A percentile compares a stretch with the other conserved stretches of the same genome.
Evolutionary conservation across 257 asterid species (phyloP).

Genomic region (Marsdenia floribunda): DNA sequence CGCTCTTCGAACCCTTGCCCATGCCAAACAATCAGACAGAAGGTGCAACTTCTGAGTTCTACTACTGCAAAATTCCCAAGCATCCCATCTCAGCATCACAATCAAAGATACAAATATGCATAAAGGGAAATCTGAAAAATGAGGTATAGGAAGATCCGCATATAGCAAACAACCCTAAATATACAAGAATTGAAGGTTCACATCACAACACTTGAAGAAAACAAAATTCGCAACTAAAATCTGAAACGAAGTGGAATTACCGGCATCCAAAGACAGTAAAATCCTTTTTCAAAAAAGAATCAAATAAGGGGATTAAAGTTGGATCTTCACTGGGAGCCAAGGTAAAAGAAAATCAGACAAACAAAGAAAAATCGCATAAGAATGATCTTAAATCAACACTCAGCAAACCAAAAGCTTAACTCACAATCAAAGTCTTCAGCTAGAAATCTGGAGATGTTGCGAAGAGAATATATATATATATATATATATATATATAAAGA

Average conservation of each 20-base stretch:
- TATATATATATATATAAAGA: too few species aligned
- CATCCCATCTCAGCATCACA: constrained; percentile 4
- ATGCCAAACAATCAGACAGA: constrained; percentile 33
- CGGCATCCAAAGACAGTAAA: not conserved
- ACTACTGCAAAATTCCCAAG: constrained; percentile 31
- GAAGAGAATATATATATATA: not conserved
- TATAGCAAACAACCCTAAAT: not conserved
- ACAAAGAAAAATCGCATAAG: not conserved
- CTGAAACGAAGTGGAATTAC: not conserved
- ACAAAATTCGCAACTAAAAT: not conserved
- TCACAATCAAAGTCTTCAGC: not conserved
- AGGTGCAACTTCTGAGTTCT: constrained; percentile 20
- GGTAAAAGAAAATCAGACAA: not conserved
- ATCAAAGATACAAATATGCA: not conserved
- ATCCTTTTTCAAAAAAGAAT: not conserved
- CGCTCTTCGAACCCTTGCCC: constrained; percentile 79
- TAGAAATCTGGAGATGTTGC: constrained; percentile 3
- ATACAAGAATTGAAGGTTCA: not conserved
- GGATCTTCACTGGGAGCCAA: not conserved
- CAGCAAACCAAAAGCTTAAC: not conserved
- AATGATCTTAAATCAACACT: not conserved
- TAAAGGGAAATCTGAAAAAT: not conserved
- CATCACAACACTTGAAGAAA: not conserved
- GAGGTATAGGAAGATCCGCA: not conserved
- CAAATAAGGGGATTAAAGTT: not conserved